Conservation (phyloP, 2,329 filamentous ascomycete genomes). For the Colletotrichum ledebouriae region DNA sequence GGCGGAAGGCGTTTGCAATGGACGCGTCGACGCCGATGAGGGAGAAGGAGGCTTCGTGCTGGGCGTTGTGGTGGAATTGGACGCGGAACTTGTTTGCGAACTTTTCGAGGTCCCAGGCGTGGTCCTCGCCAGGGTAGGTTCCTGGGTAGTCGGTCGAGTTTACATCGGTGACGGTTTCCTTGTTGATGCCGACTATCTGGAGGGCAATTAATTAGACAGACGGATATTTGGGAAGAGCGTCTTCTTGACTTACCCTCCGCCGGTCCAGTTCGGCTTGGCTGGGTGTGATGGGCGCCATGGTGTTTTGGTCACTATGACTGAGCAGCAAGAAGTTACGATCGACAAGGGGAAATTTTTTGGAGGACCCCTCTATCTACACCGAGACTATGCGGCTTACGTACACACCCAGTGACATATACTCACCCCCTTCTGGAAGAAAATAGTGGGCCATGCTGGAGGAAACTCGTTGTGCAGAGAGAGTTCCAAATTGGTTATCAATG, state of each 20-base stretch:
- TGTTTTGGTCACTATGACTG: slow-evolving; percentile 40
- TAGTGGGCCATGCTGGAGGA: not conserved
- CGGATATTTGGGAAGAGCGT: slow-evolving; percentile 9
- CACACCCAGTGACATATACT: slow-evolving; percentile 25
- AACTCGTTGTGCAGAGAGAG: too few relatives aligned
- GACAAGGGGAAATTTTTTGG: slow-evolving; percentile 42
- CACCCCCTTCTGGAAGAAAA: slow-evolving; percentile 25
- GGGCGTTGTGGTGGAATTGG: slow-evolving; percentile 86
- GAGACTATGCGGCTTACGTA: slow-evolving; percentile 36
- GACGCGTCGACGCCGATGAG: slow-evolving; percentile 92
- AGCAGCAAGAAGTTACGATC: slow-evolving; percentile 39
- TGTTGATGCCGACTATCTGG: slow-evolving; percentile 87
- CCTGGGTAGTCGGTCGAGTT: slow-evolving; percentile 92
- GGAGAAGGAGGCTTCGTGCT: slow-evolving; percentile 86
- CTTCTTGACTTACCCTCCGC: slow-evolving; percentile 67
- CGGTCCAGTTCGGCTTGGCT: slow-evolving; percentile 70
- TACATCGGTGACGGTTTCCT: slow-evolving; percentile 91
- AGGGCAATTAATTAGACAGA: slow-evolving; percentile 20
- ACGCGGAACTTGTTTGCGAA: slow-evolving; percentile 81
- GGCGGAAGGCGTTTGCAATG: slow-evolving; percentile 96
- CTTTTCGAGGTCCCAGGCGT: slow-evolving; percentile 80
- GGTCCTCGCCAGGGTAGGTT: slow-evolving; percentile 90
- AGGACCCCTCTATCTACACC: slow-evolving; percentile 43
- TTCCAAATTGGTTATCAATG: too few relatives aligned
- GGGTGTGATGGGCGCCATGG: slow-evolving; percentile 61